Percentiles rank a stretch among this genome's conserved stretches.
Conservation (phyloP, 257 asterid species). For the Craterostigma plantagineum region DNA sequence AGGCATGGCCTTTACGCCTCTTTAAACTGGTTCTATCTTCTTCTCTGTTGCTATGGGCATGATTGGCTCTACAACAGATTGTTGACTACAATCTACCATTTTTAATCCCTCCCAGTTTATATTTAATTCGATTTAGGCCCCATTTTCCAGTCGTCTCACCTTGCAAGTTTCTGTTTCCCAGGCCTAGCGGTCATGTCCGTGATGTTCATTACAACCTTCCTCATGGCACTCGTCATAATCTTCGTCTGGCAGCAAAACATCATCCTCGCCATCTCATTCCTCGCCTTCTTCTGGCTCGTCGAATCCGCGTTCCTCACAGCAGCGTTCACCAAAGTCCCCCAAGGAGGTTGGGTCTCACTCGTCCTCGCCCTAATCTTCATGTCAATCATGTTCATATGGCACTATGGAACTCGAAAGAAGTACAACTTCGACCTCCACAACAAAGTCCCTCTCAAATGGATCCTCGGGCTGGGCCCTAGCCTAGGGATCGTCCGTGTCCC, state of each 20-base stretch:
- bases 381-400: slow-evolving; percentile 55
- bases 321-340: slow-evolving; percentile 47
- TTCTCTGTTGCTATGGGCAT: slow-evolving; percentile 7
- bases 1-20: slow-evolving; percentile 15
- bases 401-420: slow-evolving; percentile 45
- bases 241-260: slow-evolving; percentile 67
- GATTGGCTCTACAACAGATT: too few species aligned
- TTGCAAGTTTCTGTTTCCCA: slow-evolving; percentile 11
- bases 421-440: slow-evolving; percentile 63
- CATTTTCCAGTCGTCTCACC: not conserved
- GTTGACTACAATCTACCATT: too few species aligned
- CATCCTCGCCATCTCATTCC: slow-evolving; percentile 36
- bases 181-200: slow-evolving; percentile 71
- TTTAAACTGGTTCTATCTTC: slow-evolving; percentile 11
- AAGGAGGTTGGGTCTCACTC: slow-evolving; percentile 79
- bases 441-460: slow-evolving; percentile 70
- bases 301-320: slow-evolving; percentile 54
- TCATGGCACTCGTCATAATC: slow-evolving; percentile 53
- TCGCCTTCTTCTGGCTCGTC: slow-evolving; percentile 34
- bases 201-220: slow-evolving; percentile 61
- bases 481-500: slow-evolving; percentile 72
- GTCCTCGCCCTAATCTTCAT: slow-evolving; percentile 51
- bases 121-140: too few species aligned
- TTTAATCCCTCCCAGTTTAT: too few species aligned
- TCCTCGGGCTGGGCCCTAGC: slow-evolving; percentile 71